Evolutionary conservation across 2,329 filamentous ascomycete species (phyloP).

Genomic region (Diaporthe velutina): DNA sequence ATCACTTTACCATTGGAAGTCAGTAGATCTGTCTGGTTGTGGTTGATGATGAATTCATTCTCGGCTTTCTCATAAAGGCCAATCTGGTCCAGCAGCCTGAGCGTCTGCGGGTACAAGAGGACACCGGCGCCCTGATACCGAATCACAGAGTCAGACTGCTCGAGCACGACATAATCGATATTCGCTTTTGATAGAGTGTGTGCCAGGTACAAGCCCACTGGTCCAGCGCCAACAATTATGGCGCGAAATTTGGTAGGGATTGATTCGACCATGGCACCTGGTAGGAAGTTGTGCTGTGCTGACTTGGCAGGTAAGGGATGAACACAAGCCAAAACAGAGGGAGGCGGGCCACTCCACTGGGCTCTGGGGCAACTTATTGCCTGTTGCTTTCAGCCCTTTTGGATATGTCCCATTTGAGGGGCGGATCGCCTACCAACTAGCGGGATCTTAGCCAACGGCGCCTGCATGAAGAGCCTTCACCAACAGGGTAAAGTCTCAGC

Average conservation of each 20-base stretch:
- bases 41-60: neutral
- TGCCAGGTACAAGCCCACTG: neutral
- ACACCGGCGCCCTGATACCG: neutral
- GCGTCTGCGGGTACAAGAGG: neutral
- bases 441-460: too few relatives aligned
- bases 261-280: neutral
- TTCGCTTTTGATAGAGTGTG: neutral
- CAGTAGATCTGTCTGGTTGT: neutral
- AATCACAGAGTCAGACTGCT: neutral
- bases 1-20: neutral
- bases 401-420: too few relatives aligned
- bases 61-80: neutral
- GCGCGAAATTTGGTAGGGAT: neutral
- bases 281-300: neutral
- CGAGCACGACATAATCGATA: neutral
- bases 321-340: too few relatives aligned
- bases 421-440: too few relatives aligned
- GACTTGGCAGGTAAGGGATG: neutral
- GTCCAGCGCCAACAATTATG: neutral
- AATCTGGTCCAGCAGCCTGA: slow-evolving; percentile 13
- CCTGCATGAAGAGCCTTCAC: too few relatives aligned
- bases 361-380: too few relatives aligned
- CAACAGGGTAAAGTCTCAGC: too few relatives aligned
- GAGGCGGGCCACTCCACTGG: too few relatives aligned
- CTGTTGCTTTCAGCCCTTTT: too few relatives aligned